A percentile compares a stretch with the other conserved stretches of the same genome.
Evolutionary conservation across 768 basidiomycete genomes (phyloP).

Genomic region (Royoungia palumana): DNA sequence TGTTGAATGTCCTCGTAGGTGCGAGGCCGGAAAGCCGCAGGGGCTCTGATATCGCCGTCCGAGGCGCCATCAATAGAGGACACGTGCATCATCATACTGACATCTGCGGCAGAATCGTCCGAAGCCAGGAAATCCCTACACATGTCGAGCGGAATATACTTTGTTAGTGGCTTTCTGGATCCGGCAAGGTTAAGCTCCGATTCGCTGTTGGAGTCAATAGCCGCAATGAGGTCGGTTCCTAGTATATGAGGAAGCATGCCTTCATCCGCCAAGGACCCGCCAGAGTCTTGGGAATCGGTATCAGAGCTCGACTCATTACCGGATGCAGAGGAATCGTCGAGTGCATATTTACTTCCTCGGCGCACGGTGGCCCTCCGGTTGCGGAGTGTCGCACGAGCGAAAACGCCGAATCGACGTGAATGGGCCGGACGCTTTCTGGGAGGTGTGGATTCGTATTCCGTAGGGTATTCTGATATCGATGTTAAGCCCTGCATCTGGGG

Average conservation of each 20-base stretch:
- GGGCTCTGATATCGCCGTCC: constrained; percentile 4
- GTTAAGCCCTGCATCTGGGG: background rate
- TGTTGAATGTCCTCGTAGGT: constrained; percentile 24
- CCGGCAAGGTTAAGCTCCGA: constrained; percentile 15
- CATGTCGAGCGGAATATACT: background rate
- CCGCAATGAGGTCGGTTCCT: constrained; percentile 26
- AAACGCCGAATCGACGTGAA: constrained; percentile 15
- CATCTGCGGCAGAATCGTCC: constrained; percentile 16
- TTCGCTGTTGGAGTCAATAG: constrained; percentile 27
- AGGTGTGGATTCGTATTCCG: background rate
- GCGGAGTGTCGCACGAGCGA: constrained; percentile 21
- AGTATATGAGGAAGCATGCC: constrained; percentile 24
- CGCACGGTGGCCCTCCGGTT: constrained; percentile 8
- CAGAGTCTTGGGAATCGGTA: constrained; percentile 19
- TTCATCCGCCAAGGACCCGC: constrained; percentile 19
- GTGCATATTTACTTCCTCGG: background rate
- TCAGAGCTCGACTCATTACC: constrained; percentile 17
- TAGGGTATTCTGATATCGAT: background rate
- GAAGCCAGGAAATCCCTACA: constrained; percentile 12
- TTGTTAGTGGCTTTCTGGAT: background rate
- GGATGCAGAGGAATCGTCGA: constrained; percentile 8
- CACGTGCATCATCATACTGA: constrained; percentile 22
- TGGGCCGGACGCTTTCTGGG: background rate
- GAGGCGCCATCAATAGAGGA: constrained; percentile 12
- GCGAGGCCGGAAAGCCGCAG: constrained; percentile 12